Conservation (phyloP, 768 basidiomycete genomes). For the Termitomyces sp. region DNA sequence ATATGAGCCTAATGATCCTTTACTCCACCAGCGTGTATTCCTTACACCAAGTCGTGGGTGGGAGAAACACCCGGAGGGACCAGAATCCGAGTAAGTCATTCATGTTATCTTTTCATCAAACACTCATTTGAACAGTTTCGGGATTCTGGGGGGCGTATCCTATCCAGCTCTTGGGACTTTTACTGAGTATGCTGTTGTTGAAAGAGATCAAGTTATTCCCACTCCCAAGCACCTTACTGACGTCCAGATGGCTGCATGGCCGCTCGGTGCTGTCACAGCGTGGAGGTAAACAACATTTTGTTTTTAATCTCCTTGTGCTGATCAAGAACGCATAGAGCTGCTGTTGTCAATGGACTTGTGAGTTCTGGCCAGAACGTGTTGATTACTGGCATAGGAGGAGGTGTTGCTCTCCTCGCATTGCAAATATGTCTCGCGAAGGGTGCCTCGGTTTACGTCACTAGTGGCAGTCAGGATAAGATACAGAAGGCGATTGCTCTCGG, state of each 20-base stretch:
- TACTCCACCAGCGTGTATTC: slow-evolving; percentile 64
- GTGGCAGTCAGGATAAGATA: slow-evolving; percentile 65
- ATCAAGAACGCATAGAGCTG: slow-evolving; percentile 38
- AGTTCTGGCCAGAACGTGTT: slow-evolving; percentile 63
- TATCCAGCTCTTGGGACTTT: slow-evolving; percentile 64
- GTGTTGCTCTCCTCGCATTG: slow-evolving; percentile 72
- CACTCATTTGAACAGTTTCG: slow-evolving; percentile 35
- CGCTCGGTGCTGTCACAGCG: slow-evolving; percentile 71
- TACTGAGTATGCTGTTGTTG: slow-evolving; percentile 68
- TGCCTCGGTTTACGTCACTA: slow-evolving; percentile 80
- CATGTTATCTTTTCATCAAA: neutral
- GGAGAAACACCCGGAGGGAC: slow-evolving; percentile 56
- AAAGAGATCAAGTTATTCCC: slow-evolving; percentile 57
- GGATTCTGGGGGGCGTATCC: slow-evolving; percentile 56
- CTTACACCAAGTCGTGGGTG: slow-evolving; percentile 76
- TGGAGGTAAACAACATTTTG: slow-evolving; percentile 54
- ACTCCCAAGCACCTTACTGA: slow-evolving; percentile 66
- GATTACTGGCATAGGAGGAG: slow-evolving; percentile 80
- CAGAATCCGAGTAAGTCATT: slow-evolving; percentile 50
- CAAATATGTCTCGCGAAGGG: slow-evolving; percentile 74
- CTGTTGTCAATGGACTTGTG: slow-evolving; percentile 59
- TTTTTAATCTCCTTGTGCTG: neutral
- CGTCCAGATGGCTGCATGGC: slow-evolving; percentile 70
- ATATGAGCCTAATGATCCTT: slow-evolving; percentile 42
- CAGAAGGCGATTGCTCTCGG: slow-evolving; percentile 58